A percentile compares a stretch with the other conserved stretches of the same genome.
These are phyloP conservation scores for Xylariaceae sp. DNA, from an alignment of 2,329 filamentous ascomycete genomes.

Conservation along the genomic window DNA sequence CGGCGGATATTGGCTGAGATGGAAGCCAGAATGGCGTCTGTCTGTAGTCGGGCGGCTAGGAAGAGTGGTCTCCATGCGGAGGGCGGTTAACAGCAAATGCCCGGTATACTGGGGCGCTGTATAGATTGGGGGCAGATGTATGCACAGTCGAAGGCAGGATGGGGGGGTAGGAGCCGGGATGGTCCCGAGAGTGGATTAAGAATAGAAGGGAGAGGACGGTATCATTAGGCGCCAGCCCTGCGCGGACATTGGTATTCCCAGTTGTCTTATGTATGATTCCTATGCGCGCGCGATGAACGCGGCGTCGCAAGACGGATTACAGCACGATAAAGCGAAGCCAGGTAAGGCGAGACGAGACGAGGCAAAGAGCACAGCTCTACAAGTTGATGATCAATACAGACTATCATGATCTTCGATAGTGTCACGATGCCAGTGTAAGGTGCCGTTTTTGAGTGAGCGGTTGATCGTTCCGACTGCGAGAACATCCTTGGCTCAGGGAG, in stretches of 20 bases:
- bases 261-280: constrained; percentile 1
- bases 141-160: constrained; percentile 6
- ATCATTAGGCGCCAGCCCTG: constrained; percentile 34
- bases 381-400: no score
- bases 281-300: constrained; percentile 17
- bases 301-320: no score
- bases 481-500: no score
- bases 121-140: constrained; percentile 13
- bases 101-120: constrained; percentile 3
- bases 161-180: background rate
- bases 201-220: constrained; percentile 27
- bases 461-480: no score
- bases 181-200: constrained; percentile 19
- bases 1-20: constrained; percentile 48
- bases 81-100: constrained; percentile 26
- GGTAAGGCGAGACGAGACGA: no score
- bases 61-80: constrained; percentile 25
- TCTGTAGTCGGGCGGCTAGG: constrained; percentile 45
- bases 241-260: constrained; percentile 9
- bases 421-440: no score
- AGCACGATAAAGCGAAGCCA: no score
- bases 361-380: no score
- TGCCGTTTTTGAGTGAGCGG: no score
- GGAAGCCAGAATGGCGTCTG: constrained; percentile 40
- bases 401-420: no score